Percentiles rank a stretch among this genome's conserved stretches.
These are phyloP conservation scores for Agaricus subrufescens DNA, from an alignment of 768 basidiomycete species.

Conservation along the genomic window DNA sequence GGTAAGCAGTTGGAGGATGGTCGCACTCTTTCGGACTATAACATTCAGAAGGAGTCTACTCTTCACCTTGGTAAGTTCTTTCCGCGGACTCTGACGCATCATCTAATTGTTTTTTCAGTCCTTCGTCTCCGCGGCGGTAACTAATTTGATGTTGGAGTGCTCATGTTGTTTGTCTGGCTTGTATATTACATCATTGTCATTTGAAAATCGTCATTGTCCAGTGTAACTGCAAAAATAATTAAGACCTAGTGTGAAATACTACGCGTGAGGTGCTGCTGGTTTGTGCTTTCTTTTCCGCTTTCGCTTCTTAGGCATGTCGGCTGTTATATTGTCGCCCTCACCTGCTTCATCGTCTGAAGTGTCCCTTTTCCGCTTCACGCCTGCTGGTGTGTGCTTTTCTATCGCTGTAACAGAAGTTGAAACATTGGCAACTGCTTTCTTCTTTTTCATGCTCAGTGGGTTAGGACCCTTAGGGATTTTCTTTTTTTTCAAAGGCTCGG, in stretches of 20 bases:
- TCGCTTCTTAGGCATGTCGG: constrained; percentile 7
- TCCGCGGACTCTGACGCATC: neutral
- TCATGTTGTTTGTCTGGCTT: neutral
- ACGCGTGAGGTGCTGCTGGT: neutral
- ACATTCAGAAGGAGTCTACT: constrained; percentile 73
- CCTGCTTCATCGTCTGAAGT: constrained; percentile 10
- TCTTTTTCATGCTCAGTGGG: constrained; percentile 81
- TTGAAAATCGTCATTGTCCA: neutral
- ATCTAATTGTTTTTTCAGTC: constrained; percentile 27
- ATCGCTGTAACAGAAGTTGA: constrained; percentile 35
- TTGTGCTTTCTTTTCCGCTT: constrained; percentile 19
- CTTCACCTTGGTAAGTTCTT: constrained; percentile 43
- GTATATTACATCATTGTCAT: neutral
- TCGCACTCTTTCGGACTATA: constrained; percentile 73
- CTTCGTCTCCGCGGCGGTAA: constrained; percentile 80
- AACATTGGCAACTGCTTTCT: constrained; percentile 43
- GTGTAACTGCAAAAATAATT: neutral
- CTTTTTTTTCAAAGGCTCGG: constrained; percentile 46
- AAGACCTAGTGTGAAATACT: neutral
- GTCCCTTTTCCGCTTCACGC: constrained; percentile 24
- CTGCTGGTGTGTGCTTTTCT: constrained; percentile 15
- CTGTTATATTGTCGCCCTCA: constrained; percentile 3
- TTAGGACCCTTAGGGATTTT: constrained; percentile 86
- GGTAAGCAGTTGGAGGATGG: constrained; percentile 80
- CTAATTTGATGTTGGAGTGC: neutral